Evolutionary conservation across 768 basidiomycete genomes (phyloP).

Genomic region (Collybia sordida): DNA sequence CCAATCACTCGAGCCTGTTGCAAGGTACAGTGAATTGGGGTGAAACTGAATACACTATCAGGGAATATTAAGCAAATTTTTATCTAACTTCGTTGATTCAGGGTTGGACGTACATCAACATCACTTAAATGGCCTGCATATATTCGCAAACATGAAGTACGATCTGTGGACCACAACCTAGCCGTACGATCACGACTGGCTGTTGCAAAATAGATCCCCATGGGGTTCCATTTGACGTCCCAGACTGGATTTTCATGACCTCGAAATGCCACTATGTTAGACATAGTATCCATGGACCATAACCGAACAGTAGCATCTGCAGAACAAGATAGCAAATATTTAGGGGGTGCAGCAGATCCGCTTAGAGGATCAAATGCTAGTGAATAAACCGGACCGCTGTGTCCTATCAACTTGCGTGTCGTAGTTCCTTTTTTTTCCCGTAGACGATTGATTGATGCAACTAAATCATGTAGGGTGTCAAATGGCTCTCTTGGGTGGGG

Average conservation of each 20-base stretch:
- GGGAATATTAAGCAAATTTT: constrained; percentile 1
- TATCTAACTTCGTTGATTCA: constrained; percentile 4
- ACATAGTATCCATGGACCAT: constrained; percentile 95
- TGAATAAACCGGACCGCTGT: constrained; percentile 95
- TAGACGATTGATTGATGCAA: constrained; percentile 58
- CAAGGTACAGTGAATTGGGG: constrained; percentile 95
- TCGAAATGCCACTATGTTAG: constrained; percentile 90
- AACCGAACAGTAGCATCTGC: constrained; percentile 89
- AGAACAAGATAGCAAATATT: constrained; percentile 87
- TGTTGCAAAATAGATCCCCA: constrained; percentile 98
- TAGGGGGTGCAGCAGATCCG: constrained; percentile 84
- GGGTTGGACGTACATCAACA: constrained; percentile 78
- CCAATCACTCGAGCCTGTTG: constrained; percentile 95
- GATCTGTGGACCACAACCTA: constrained; percentile 93
- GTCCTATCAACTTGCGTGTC: constrained; percentile 94
- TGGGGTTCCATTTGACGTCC: constrained; percentile 99
- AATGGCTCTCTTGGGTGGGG: constrained; percentile 1
- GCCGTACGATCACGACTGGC: constrained; percentile 94
- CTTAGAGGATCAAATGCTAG: constrained; percentile 90
- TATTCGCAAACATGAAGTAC: constrained; percentile 80
- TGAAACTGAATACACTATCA: constrained; percentile 91
- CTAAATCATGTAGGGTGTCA: constrained; percentile 32
- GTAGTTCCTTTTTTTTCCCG: constrained; percentile 80
- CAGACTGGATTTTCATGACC: constrained; percentile 98
- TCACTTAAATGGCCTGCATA: constrained; percentile 97